Conservation (phyloP, 331 rosid genomes). For the Malus hybrid region DNA sequence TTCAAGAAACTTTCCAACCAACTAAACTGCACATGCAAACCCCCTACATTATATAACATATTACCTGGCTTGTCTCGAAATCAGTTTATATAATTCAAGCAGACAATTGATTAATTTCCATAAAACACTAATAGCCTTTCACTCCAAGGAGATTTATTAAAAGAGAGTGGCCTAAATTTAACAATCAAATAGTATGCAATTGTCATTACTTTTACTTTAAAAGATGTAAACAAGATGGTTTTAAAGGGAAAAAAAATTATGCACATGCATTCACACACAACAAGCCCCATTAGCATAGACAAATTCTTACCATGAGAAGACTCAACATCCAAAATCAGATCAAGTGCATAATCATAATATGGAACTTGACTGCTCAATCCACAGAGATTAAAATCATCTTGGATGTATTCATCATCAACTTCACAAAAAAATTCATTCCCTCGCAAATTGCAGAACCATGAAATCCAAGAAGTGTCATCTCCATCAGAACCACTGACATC, state of each 20-base stretch:
- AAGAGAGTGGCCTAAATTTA: background rate
- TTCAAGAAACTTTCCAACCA: background rate
- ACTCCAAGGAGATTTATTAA: background rate
- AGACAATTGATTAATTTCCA: background rate
- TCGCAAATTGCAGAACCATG: conserved; percentile 87
- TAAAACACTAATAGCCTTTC: background rate
- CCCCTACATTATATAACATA: background rate
- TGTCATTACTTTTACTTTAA: background rate
- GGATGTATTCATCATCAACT: conserved; percentile 80
- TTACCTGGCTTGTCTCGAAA: background rate
- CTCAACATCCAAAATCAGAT: conserved; percentile 77
- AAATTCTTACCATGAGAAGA: conserved; percentile 59
- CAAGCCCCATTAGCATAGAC: background rate
- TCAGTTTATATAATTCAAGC: background rate
- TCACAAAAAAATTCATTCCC: conserved; percentile 87
- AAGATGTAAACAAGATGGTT: background rate
- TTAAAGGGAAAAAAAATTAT: no score
- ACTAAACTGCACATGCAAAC: background rate
- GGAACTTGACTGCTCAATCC: conserved; percentile 93
- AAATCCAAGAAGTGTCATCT: conserved; percentile 83
- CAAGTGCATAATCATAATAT: conserved; percentile 84
- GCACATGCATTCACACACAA: background rate
- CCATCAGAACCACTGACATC: conserved; percentile 87
- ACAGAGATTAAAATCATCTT: conserved; percentile 85
- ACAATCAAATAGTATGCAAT: background rate